Conservation (phyloP, 805 yeast species). For the Starmerella apis region DNA sequence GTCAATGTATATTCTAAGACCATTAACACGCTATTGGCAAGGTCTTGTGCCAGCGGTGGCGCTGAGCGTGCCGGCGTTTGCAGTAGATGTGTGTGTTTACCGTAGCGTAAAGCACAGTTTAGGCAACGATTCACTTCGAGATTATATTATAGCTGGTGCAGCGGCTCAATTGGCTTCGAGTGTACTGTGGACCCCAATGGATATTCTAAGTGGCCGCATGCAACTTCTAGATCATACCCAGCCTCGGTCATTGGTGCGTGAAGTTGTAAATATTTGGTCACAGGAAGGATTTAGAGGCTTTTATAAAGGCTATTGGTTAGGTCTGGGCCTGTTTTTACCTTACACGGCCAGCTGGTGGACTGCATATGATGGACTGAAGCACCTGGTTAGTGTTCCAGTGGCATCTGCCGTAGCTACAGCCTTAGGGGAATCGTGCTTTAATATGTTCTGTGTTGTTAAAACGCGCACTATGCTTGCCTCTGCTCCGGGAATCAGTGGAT, state of each 20-base stretch:
- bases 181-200: constrained; percentile 35
- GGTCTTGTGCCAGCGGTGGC: constrained; percentile 32
- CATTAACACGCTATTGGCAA: constrained; percentile 29
- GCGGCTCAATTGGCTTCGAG: constrained; percentile 32
- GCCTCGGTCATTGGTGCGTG: constrained; percentile 1
- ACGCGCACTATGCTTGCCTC: constrained; percentile 35
- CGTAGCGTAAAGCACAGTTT: constrained; percentile 30
- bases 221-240: constrained; percentile 21
- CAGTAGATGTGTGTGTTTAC: constrained; percentile 32
- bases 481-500: constrained; percentile 29
- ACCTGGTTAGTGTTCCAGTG: constrained; percentile 14
- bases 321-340: constrained; percentile 33
- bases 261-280: constrained; percentile 35
- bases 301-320: constrained; percentile 54
- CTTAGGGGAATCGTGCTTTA: constrained; percentile 30
- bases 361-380: constrained; percentile 24
- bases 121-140: constrained; percentile 27
- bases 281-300: constrained; percentile 64
- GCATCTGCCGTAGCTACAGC: constrained; percentile 33
- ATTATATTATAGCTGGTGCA: constrained; percentile 30
- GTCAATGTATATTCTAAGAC: constrained; percentile 27
- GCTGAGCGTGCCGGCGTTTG: constrained; percentile 34
- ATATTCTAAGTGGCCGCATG: constrained; percentile 34
- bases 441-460: constrained; percentile 33
- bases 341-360: constrained; percentile 34